Evolutionary conservation across 129 eudicot species (phyloP), one percentile per base, ranked within the genome.

Genomic region (Escallonia rubra): DNA sequence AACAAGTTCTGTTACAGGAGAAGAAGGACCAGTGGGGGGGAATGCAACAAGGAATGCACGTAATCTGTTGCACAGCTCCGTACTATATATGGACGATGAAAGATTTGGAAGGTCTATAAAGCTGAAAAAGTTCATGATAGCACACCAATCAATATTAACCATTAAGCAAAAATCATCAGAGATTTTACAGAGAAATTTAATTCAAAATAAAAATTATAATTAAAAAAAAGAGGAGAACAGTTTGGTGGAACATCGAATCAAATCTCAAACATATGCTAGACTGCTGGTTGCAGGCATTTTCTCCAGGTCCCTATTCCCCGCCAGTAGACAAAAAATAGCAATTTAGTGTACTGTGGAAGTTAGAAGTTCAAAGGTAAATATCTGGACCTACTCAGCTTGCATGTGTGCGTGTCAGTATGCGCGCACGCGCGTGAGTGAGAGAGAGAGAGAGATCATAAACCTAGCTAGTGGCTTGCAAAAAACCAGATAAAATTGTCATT

Each of bases 61-160:
- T 59, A 84, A 66, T 77, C 95, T 79, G 66, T 69, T 84, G 69
- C 73, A 81, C 39, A 90, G 87, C 77, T 84, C 96, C 10, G 81
- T 58, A 71, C 90, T 86, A 70, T 90, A 90, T 63, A 86, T 81
- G 48, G 95, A 62, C 46, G 96, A 66, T 41, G 90, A 76, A 51
- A 90, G 86, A 75, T 86, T 84, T 2, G 96, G 95, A 51, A 90
- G 94, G 79, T 90, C 96, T 70, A 90, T 6, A 63, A 90, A 90
- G 59, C 96, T 90, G 76, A 50, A 64, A 74, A 53, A 66, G 6
- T 58, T 43, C 34, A 48, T 23, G 34, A 23, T 23, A 23, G 34
- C 34, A 23, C 34, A 23, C 38, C 55, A 56, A 45, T 14, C 10
- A 23, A 3, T 14, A 72, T 43, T 34, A 43, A n/a, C 39, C 2